phyloP scores from a whole-genome alignment of 306 rosid species.

The Ochetophila trinervis region DNA sequence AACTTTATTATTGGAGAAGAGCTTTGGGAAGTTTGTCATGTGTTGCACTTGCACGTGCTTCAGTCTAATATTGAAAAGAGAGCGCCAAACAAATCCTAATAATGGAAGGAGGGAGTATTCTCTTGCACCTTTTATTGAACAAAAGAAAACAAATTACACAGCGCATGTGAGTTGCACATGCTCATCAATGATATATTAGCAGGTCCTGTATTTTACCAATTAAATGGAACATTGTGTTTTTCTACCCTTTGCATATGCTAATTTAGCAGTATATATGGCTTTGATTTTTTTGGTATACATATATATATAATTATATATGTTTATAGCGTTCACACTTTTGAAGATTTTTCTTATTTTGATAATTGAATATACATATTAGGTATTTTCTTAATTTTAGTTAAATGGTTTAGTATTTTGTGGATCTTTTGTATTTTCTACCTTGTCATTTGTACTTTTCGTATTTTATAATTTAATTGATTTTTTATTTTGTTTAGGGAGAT shows the following conservation, averaged over 20 bases:
- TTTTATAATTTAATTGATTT: no score
- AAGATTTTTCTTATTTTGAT: neutral
- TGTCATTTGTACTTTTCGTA: no score
- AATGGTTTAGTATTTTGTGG: neutral
- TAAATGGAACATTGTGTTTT: neutral
- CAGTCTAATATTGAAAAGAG: neutral
- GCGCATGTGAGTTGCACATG: constrained; percentile 24
- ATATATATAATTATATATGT: neutral
- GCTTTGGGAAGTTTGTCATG: neutral
- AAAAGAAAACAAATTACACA: neutral
- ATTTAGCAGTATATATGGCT: no score
- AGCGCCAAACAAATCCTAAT: neutral
- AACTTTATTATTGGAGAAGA: neutral
- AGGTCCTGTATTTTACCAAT: neutral
- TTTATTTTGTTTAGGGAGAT: no score
- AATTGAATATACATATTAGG: neutral
- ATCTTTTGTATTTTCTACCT: no score
- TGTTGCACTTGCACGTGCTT: constrained; percentile 17
- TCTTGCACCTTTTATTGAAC: neutral
- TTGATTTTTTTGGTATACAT: neutral
- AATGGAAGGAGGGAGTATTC: constrained; percentile 1
- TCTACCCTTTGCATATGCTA: neutral
- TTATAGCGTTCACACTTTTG: neutral
- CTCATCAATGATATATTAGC: constrained; percentile 22
- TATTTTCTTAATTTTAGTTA: neutral